Percentiles rank a stretch among this genome's conserved stretches.
Evolutionary conservation across 768 basidiomycete species (phyloP).

Genomic region (Zangia roseola): DNA sequence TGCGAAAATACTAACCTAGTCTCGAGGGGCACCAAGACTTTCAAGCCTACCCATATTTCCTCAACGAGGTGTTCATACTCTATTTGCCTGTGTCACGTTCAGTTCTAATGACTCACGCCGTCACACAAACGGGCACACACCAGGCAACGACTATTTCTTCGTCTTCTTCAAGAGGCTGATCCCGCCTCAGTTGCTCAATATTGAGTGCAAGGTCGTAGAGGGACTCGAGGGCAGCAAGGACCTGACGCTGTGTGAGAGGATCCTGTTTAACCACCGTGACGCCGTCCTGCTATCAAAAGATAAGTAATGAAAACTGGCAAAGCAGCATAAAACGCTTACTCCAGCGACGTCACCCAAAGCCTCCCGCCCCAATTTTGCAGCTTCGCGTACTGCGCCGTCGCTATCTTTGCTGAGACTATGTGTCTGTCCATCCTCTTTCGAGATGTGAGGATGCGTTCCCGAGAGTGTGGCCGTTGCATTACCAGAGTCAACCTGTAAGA

Average conservation of each 20-base stretch:
- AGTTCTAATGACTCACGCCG: background rate
- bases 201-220: conserved; percentile 83
- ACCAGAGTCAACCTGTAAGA: conserved; percentile 80
- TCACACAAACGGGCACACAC: conserved; percentile 32
- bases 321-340: conserved; percentile 33
- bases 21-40: conserved; percentile 90
- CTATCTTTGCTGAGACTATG: conserved; percentile 30
- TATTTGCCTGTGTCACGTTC: conserved; percentile 45
- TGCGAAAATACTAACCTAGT: conserved; percentile 60
- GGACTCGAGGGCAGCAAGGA: conserved; percentile 75
- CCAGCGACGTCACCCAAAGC: conserved; percentile 63
- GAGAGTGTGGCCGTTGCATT: conserved; percentile 36
- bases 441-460: conserved; percentile 48
- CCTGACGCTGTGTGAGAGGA: conserved; percentile 76
- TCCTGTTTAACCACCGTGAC: conserved; percentile 65
- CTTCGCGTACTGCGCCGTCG: conserved; percentile 66
- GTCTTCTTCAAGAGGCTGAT: conserved; percentile 65
- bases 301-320: background rate
- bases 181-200: conserved; percentile 81
- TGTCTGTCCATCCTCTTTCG: conserved; percentile 47
- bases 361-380: conserved; percentile 71
- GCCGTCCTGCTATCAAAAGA: conserved; percentile 49
- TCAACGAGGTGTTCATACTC: conserved; percentile 61
- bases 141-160: conserved; percentile 41
- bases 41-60: conserved; percentile 74